Evolutionary conservation across 2,329 filamentous ascomycete genomes (phyloP).

Genomic region (Dactylellina parvicollis): DNA sequence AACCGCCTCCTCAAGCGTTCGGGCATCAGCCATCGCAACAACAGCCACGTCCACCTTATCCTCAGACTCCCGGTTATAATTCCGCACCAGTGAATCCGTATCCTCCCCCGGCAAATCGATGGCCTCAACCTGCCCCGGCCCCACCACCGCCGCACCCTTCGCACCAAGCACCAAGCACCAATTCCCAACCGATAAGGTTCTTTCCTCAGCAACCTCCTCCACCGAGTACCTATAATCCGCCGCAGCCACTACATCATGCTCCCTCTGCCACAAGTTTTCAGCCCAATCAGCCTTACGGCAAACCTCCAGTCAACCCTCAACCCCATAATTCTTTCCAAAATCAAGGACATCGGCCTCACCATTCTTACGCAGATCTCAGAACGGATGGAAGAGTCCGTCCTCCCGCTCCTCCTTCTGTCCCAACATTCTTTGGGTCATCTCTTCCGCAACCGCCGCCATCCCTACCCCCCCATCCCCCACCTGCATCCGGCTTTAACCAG

Average conservation of each 20-base stretch:
- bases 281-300: slow-evolving; percentile 35
- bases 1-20: slow-evolving; percentile 49
- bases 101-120: slow-evolving; percentile 35
- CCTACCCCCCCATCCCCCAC: slow-evolving; percentile 47
- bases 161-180: slow-evolving; percentile 34
- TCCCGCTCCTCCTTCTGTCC: slow-evolving; percentile 45
- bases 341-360: slow-evolving; percentile 40
- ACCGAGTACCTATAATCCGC: slow-evolving; percentile 30
- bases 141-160: slow-evolving; percentile 39
- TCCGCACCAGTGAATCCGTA: slow-evolving; percentile 32
- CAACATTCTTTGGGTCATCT: slow-evolving; percentile 49
- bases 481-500: slow-evolving; percentile 37
- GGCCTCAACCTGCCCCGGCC: slow-evolving; percentile 33
- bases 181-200: slow-evolving; percentile 43
- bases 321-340: slow-evolving; percentile 34
- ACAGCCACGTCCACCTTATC: slow-evolving; percentile 42
- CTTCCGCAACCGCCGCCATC: slow-evolving; percentile 48
- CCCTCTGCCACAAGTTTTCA: slow-evolving; percentile 27
- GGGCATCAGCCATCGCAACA: slow-evolving; percentile 46
- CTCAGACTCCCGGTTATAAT: slow-evolving; percentile 27
- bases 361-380: slow-evolving; percentile 47
- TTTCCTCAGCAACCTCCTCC: slow-evolving; percentile 51
- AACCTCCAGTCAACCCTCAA: slow-evolving; percentile 26
- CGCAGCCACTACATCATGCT: slow-evolving; percentile 37
- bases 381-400: slow-evolving; percentile 42